Evolutionary conservation across 2,329 filamentous ascomycete genomes (phyloP).

Genomic region (Neofusicoccum sp.): DNA sequence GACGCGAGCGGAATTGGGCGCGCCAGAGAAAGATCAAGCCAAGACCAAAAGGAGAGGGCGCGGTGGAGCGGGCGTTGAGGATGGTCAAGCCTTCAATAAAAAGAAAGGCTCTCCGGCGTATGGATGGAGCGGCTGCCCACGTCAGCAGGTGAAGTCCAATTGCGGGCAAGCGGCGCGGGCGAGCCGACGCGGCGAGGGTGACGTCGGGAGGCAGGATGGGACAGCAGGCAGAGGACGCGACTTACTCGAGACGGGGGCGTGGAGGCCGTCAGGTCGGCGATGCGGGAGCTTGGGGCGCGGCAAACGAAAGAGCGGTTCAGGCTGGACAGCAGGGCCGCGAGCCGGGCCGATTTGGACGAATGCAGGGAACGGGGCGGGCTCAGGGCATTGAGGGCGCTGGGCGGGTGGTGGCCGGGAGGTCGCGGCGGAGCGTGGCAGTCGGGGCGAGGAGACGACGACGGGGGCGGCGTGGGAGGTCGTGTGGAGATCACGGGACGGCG

Average conservation of each 20-base stretch:
- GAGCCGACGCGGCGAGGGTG: neutral
- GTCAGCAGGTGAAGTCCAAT: slow-evolving; percentile 1
- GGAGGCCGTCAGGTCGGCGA: neutral
- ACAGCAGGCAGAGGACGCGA: neutral
- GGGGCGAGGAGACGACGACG: neutral
- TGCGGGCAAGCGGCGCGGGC: neutral
- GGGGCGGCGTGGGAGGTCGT: slow-evolving; percentile 22
- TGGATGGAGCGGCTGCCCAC: neutral
- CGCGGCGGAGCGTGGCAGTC: neutral
- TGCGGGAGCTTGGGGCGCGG: neutral
- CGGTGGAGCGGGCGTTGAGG: neutral
- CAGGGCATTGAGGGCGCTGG: slow-evolving; percentile 9
- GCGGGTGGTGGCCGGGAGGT: neutral
- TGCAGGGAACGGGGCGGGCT: slow-evolving; percentile 15
- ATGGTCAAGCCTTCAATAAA: slow-evolving; percentile 9
- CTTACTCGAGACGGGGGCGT: slow-evolving; percentile 14
- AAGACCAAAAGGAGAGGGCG: slow-evolving; percentile 4
- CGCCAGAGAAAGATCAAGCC: neutral
- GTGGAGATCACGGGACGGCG: slow-evolving; percentile 5
- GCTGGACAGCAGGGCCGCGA: neutral
- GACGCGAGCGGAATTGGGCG: neutral
- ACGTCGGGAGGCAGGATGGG: slow-evolving; percentile 1
- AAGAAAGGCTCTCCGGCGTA: neutral
- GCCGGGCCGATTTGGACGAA: slow-evolving; percentile 4
- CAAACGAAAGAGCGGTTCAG: slow-evolving; percentile 11